Evolutionary conservation across 2,329 filamentous ascomycete genomes (phyloP), one percentile per base, ranked within the genome.

Genomic region (Colletotrichum camelliae): DNA sequence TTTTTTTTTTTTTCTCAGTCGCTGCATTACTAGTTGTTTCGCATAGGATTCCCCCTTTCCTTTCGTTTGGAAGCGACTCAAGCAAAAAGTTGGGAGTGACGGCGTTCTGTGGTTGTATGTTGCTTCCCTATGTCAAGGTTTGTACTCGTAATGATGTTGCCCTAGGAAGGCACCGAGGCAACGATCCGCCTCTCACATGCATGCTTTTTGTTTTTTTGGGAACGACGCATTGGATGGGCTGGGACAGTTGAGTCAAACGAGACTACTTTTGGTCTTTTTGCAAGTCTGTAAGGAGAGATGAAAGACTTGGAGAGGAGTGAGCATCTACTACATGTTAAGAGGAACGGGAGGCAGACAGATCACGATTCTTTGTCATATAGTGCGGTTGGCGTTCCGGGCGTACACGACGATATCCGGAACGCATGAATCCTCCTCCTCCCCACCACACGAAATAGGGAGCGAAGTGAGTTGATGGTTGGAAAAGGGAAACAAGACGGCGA

Each of bases 31-130:
- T 65, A 60, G 64, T 37, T 35, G 29, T 68, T 62, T 39, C 31
- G 70, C 55, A 69, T 27, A 58, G 37, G 68, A 62, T 67, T 52
- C 64, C 57, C 73, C 70, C 27, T 60, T 69, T 68, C 18, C 48
- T 68, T 73, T 74, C 58, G 27, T 69, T 68, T 69, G 70, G 70
- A 65, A 75, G 74, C 70, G 70, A 74, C 37, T 43, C 37, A 33
- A 43, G 74, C 35, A 52, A 70, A 74, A 76, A 76, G 70, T 76
- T 52, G 74, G 74, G 74, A 58, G 73, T 48, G 29, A 61, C 15
- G 74, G 70, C 70, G 70, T 74, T 73, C 24, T 13, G 18, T 35
- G 35, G 29, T 55, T 48, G 16, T 39, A 16, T 13, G 37, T 52
- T 64, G n/a, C 43, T 29, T 35, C 52, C 8, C 29, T 35, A 21